Base-by-base conservation (phyloP, 768 basidiomycete genomes). In the Amanita rimosa region DNA sequence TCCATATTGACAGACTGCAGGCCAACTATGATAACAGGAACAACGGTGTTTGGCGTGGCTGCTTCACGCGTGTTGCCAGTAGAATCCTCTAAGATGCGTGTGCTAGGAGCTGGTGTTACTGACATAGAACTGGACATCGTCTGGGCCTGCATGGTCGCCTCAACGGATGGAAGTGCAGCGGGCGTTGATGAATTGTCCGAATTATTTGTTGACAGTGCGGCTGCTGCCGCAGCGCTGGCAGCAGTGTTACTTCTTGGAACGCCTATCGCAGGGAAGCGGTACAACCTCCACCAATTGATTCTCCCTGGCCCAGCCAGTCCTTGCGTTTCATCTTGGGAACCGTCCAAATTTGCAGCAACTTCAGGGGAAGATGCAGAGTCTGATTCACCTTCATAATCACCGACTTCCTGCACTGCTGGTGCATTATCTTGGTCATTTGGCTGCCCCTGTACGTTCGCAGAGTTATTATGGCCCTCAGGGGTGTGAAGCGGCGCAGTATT, bases 21-120 rank as follows among this genome's bases (percentile, higher is more conserved):
- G 7, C 87, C 87, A 22, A 90, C 86, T 48, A 90, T 80, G 52
- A 90, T 87, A 52, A 90, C 85, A 16, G 87, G 87, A 11, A 89
- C 78, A 31, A 89, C 83, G 17, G 78, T 65, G 54, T 71, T 70
- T 48, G 50, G 51, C 44, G 48, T 17, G 10, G 26, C n/a, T 21
- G 14, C 27, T 7, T 44, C 38, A 41, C 39, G 17, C 8, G 38
- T 43, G 33, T 27, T 49, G 10, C 26, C 31, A 46, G 50, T 11
- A 27, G 57, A 16, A 11, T 44, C 17, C 33, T 54, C 36, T 26
- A 54, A 44, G 16, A 53, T 26, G 27, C 46, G 48, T 9, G 56
- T 38, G 37, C 54, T 22, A 36, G 63, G 19, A 35, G 47, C 51
- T 41, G 44, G 39, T 19, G 57, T 22, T 44, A 41, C 1, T 46